Base-by-base conservation (phyloP, 2,329 filamentous ascomycete genomes). In the Sarocladium oryzae region DNA sequence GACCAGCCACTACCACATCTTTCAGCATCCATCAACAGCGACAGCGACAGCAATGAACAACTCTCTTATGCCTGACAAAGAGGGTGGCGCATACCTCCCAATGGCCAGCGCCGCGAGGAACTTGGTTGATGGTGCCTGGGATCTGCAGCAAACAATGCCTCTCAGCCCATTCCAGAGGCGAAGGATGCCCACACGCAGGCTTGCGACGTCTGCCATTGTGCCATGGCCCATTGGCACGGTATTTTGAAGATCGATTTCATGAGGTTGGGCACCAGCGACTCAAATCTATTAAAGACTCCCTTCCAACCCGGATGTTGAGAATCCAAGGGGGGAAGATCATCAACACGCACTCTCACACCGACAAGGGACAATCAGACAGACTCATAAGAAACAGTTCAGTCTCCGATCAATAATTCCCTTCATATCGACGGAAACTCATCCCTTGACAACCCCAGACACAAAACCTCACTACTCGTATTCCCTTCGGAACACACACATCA, bases 241-340 rank as follows among this genome's bases (percentile, higher is more conserved):
- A 43, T 43, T 28, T 26, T 26, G 8, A 40, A 16, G 33, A 36
- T 16, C n/a, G n/a, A 16, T 13, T 20, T n/a, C 11, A 26, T 20
- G 43, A 33, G 43, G 28, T 16, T 48, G 43, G 43, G 43, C 26
- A 20, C 4, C 10, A 21, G 24, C 24, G 43, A 32, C 28, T 43
- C 40, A 26, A 26, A 15, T 48, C 26, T 48, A 48, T 48, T 48
- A 48, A 48, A 48, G 43, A 48, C 43, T 18, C 26, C 8, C 28
- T 26, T 18, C 18, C 16, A 48, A 18, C 28, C 43, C 43, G 4
- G 24, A 32, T 48, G 43, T 9, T 10, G 30, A 30, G 13, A 30
- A 30, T 30, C 13, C 23, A 21, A 8, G 10, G 5, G 16, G 33
- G 20, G 13, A 21, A 48, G 43, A 48, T 48, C 43, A 48, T 48